Evolutionary conservation across 768 basidiomycete genomes (phyloP), one percentile per base, ranked within the genome.

Genomic region (Tulasnella sp.): DNA sequence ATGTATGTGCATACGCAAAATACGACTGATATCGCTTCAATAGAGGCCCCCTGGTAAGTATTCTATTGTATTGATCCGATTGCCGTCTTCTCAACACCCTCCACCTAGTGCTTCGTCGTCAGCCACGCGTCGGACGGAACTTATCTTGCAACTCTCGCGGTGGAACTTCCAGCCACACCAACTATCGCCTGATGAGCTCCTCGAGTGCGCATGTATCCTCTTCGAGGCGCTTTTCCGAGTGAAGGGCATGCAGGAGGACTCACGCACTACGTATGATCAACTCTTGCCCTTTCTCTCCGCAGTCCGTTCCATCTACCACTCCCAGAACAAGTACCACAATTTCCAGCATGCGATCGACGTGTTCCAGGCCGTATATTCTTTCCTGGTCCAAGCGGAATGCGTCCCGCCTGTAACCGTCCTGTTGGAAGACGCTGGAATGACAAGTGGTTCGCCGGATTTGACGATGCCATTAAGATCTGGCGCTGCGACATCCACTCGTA

Each of bases 331-430:
- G 25, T 99, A 99, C 69, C 96, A 99, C 75, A 99, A 98, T 66
- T 98, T 94, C 67, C 82, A 89, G 60, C 96, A 99, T 70, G 96
- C 93, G 0, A 74, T 96, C 40, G 96, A 99, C 68, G 96, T 98
- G 14, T 77, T 98, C 19, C 96, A 99, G 66, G 92, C 93, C 0
- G 80, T 82, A 3, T 90, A 96, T 65, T 80, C 79, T 19, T 97
- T 92, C 71, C 74, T 99, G 23, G 77, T 76, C 43, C 75, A 80
- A 27, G 84, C 86, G 14, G 84, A 82, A 29, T 77, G 86, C 66
- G 86, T 91, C 0, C 96, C 96, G 2, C 79, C 86, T 1, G 74
- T 87, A 7, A 75, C 76, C 1, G 77, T 83, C 48, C 71, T 93
- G 40, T 73, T 82, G 36, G 69, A 74, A 39, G 64, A 68, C 55